Evolutionary conservation across 163 green algal genomes (phyloP).

Genomic region (Smithsoniella earleae): DNA sequence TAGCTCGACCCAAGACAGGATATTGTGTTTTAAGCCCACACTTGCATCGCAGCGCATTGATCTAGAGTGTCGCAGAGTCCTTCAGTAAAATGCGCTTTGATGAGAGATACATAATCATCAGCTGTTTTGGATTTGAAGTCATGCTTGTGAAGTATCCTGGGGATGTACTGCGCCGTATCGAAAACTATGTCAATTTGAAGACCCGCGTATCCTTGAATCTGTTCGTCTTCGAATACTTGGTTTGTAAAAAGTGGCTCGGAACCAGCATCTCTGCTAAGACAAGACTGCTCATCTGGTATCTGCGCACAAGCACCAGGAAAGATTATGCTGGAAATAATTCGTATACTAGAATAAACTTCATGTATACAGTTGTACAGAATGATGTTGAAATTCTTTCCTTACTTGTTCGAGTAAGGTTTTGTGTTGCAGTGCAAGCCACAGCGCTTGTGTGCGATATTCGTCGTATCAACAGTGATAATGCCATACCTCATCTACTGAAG

Average conservation of each 20-base stretch:
- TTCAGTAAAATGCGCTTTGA: constrained; percentile 24
- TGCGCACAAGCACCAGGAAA: not conserved
- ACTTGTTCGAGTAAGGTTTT: too few relatives aligned
- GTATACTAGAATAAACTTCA: too few relatives aligned
- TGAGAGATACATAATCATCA: constrained; percentile 18
- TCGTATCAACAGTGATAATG: too few relatives aligned
- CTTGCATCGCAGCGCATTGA: not conserved
- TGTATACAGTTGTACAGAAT: too few relatives aligned
- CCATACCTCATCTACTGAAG: too few relatives aligned
- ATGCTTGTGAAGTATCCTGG: not conserved
- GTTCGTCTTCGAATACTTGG: constrained; percentile 24
- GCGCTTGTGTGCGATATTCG: too few relatives aligned
- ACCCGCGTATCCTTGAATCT: constrained; percentile 15
- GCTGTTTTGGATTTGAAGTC: not conserved
- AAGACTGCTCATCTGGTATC: constrained; percentile 6
- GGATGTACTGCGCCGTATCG: not conserved
- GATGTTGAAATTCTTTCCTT: too few relatives aligned
- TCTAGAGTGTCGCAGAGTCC: not conserved
- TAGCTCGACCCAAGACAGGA: too few relatives aligned
- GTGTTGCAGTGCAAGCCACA: too few relatives aligned
- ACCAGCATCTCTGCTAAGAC: not conserved
- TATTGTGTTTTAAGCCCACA: too few relatives aligned
- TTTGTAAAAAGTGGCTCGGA: not conserved
- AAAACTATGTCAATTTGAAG: not conserved
- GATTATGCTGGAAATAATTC: too few relatives aligned